These are phyloP conservation scores for Gentiana dahurica DNA, from an alignment of 257 asterid genomes.

Conservation along the genomic window DNA sequence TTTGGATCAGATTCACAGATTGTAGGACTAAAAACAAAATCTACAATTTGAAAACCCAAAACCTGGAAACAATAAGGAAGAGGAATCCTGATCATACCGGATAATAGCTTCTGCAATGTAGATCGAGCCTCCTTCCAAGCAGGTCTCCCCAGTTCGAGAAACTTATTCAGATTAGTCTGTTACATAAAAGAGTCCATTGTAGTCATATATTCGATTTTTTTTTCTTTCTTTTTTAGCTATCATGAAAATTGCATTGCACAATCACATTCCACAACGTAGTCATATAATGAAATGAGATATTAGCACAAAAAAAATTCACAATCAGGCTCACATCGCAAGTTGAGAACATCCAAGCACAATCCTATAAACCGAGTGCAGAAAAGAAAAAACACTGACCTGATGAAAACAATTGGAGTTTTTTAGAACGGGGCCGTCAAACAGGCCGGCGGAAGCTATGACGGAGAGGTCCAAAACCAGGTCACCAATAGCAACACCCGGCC, in stretches of 20 bases:
- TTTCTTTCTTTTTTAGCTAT: too few species aligned
- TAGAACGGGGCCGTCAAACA: conserved; percentile 66
- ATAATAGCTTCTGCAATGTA: conserved; percentile 72
- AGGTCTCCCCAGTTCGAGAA: conserved; percentile 75
- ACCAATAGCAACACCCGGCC: conserved; percentile 88
- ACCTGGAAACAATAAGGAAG: not conserved
- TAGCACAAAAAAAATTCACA: too few species aligned
- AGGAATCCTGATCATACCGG: conserved; percentile 33
- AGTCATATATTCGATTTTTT: too few species aligned
- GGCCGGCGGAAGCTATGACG: conserved; percentile 54
- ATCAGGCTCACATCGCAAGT: too few species aligned
- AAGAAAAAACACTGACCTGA: conserved; percentile 36
- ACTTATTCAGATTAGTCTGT: conserved; percentile 78
- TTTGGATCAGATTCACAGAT: not conserved
- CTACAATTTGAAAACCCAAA: not conserved
- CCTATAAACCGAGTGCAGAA: too few species aligned
- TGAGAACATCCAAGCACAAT: too few species aligned
- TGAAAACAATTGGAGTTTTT: conserved; percentile 56
- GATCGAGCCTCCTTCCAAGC: conserved; percentile 98
- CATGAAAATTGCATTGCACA: too few species aligned
- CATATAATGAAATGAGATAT: too few species aligned
- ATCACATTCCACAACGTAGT: too few species aligned
- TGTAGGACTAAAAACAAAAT: not conserved
- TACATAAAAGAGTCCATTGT: not conserved
- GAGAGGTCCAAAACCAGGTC: conserved; percentile 71